Evolutionary conservation across 2,329 filamentous ascomycete genomes (phyloP).

Genomic region (Cladosporium phlei): DNA sequence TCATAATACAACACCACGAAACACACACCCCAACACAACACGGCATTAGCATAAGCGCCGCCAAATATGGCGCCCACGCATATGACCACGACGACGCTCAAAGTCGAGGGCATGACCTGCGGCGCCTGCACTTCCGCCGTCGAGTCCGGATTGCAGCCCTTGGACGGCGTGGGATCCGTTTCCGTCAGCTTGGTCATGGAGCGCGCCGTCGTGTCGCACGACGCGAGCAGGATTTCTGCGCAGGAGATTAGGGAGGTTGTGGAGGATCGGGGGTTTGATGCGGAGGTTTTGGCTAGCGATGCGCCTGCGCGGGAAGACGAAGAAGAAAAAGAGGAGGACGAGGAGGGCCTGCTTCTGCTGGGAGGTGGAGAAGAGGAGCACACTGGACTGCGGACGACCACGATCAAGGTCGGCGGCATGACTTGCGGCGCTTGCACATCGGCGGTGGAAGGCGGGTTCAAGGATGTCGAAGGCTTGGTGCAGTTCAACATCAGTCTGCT

Average conservation of each 20-base stretch:
- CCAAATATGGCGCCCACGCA: slow-evolving; percentile 20
- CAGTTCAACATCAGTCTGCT: slow-evolving; percentile 94
- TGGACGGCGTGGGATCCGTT: slow-evolving; percentile 77
- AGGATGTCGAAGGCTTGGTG: slow-evolving; percentile 67
- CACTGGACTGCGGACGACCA: slow-evolving; percentile 69
- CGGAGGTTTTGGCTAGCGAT: slow-evolving; percentile 47
- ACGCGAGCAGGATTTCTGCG: slow-evolving; percentile 68
- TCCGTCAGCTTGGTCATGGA: slow-evolving; percentile 95
- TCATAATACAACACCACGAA: too few relatives aligned
- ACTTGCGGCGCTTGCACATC: slow-evolving; percentile 96
- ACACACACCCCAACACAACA: not conserved
- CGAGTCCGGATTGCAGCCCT: slow-evolving; percentile 77
- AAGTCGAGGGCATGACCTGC: slow-evolving; percentile 81
- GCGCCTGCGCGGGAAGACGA: slow-evolving; percentile 21
- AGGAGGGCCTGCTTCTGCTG: slow-evolving; percentile 15
- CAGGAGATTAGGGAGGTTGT: slow-evolving; percentile 78
- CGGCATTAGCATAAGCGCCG: not conserved
- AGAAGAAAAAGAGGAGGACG: slow-evolving; percentile 20
- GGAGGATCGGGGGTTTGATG: slow-evolving; percentile 88
- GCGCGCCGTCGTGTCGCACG: slow-evolving; percentile 84
- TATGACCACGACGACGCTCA: slow-evolving; percentile 89
- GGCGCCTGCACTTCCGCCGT: slow-evolving; percentile 91
- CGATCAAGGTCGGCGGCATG: slow-evolving; percentile 89
- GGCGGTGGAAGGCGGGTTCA: slow-evolving; percentile 79
- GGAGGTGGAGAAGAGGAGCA: slow-evolving; percentile 45